A percentile compares a stretch with the other conserved stretches of the same genome.
Conservation (phyloP, 2,329 filamentous ascomycete genomes). For the Pseudogymnoascus sp. region DNA sequence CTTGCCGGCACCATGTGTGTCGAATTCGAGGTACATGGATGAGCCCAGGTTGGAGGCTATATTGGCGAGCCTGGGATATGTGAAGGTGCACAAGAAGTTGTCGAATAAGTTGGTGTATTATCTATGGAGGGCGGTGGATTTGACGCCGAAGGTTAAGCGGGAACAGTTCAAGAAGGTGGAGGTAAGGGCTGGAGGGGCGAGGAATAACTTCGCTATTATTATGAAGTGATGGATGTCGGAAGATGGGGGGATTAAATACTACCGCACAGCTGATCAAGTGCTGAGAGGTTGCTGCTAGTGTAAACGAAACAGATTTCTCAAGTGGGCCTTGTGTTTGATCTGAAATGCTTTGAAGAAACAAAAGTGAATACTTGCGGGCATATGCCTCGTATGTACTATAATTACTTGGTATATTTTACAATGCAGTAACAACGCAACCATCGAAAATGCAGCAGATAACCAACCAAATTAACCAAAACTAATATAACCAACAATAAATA, state of each 20-base stretch:
- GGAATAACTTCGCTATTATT: constrained; percentile 89
- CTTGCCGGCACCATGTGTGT: constrained; percentile 76
- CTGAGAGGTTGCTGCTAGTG: constrained; percentile 8
- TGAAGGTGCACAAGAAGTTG: constrained; percentile 55
- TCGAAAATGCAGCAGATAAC: constrained; percentile 3
- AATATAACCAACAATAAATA: background rate
- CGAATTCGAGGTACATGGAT: constrained; percentile 85
- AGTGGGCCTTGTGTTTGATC: background rate
- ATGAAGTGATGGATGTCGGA: constrained; percentile 34
- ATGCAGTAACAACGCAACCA: background rate
- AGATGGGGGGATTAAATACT: background rate
- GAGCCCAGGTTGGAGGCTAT: constrained; percentile 60
- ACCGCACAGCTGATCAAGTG: constrained; percentile 6
- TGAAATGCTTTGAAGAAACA: background rate
- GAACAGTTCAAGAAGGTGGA: constrained; percentile 61
- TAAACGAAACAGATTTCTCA: constrained; percentile 8
- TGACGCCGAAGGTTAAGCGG: constrained; percentile 16
- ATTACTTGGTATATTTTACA: background rate
- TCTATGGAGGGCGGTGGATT: constrained; percentile 57
- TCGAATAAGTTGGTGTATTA: constrained; percentile 83
- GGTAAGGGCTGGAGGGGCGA: constrained; percentile 61
- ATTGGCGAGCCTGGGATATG: constrained; percentile 70
- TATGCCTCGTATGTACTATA: background rate
- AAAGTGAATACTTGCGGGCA: background rate
- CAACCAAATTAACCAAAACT: background rate